These are phyloP conservation scores for Cladosporium sp. DNA, from an alignment of 2,329 filamentous ascomycete species.

Conservation along the genomic window DNA sequence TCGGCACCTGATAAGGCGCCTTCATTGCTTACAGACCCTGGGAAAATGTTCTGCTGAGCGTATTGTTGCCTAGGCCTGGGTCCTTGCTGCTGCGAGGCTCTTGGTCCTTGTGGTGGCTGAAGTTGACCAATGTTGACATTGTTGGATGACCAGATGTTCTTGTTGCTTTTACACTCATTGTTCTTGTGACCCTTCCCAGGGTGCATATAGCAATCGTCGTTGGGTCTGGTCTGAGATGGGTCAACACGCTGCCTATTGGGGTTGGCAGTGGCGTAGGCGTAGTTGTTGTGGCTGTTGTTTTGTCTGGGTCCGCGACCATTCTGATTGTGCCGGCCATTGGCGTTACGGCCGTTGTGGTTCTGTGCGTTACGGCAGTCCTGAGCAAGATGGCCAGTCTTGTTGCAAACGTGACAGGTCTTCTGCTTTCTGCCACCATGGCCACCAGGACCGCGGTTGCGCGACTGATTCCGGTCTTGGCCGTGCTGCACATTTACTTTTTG, in stretches of 20 bases:
- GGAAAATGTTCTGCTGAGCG: not conserved
- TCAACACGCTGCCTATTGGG: not conserved
- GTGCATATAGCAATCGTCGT: not conserved
- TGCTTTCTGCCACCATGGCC: not conserved
- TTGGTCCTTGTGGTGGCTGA: not conserved
- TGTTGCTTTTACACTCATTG: not conserved
- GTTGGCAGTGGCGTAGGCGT: not conserved
- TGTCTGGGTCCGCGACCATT: not conserved
- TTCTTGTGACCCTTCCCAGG: not conserved
- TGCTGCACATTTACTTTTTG: not conserved
- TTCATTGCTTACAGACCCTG: not conserved
- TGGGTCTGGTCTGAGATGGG: not conserved
- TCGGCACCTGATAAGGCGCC: not conserved
- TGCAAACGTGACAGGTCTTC: not conserved
- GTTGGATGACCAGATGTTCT: not conserved
- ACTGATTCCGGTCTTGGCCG: not conserved
- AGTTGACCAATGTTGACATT: not conserved
- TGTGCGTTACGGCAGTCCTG: not conserved
- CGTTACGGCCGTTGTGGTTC: not conserved
- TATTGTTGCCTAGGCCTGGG: not conserved
- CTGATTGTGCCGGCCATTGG: not conserved
- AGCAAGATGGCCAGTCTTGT: not conserved
- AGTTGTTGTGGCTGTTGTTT: not conserved
- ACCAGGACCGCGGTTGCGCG: no score
- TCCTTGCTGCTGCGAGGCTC: not conserved